These are phyloP conservation scores for Phytophthora capsici DNA, from an alignment of 352 stramenopile species.

Conservation along the genomic window DNA sequence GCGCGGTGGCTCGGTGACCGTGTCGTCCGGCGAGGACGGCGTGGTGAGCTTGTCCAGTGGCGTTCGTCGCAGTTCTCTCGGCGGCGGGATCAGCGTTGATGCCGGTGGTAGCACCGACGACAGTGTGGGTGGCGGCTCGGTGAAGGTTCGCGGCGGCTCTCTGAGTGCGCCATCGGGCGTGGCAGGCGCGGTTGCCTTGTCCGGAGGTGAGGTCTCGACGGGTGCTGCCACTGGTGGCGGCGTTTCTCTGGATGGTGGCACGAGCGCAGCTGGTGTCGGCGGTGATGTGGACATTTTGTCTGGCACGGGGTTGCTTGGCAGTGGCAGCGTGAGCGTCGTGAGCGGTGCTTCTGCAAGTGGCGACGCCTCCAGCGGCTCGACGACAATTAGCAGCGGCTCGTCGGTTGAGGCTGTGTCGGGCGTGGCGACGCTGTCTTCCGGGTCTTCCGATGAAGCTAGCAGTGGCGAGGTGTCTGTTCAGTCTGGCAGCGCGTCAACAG, in stretches of 20 bases:
- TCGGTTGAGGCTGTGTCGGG: neutral
- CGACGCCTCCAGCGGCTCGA: neutral
- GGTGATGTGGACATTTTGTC: neutral
- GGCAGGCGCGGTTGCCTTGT: neutral
- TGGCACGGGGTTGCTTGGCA: neutral
- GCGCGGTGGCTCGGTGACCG: neutral
- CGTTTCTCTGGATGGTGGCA: constrained; percentile 7
- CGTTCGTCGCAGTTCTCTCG: neutral
- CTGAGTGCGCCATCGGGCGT: neutral
- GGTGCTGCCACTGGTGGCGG: neutral
- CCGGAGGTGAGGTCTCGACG: neutral
- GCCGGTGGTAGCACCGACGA: constrained; percentile 1
- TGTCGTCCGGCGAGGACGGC: neutral
- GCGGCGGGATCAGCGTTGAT: neutral
- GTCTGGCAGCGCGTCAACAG: neutral
- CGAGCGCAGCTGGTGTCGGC: neutral
- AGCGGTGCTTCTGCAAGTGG: neutral
- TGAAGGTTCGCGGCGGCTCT: neutral
- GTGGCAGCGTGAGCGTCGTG: neutral
- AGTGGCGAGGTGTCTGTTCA: neutral
- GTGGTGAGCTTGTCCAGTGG: neutral
- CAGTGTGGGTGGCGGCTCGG: neutral
- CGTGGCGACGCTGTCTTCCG: neutral
- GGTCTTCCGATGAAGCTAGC: neutral
- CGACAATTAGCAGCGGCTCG: neutral